Evolutionary conservation across 495 filamentous ascomycete species (phyloP).

Genomic region (Tuber melanosporum): DNA sequence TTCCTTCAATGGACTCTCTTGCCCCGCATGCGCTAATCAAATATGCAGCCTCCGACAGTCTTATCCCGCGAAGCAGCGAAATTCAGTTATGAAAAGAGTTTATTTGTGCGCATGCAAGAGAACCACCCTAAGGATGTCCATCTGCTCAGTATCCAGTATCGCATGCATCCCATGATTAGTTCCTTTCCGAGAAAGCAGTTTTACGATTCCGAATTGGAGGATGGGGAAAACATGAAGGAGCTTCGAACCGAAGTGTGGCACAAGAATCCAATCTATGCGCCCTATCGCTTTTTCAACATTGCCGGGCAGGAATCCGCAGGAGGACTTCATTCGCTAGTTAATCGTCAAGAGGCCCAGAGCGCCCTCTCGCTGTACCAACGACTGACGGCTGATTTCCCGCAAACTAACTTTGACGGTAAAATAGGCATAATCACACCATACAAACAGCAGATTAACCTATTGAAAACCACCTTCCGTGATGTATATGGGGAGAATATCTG

Average conservation of each 20-base stretch:
- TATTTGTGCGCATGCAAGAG: constrained; percentile 95
- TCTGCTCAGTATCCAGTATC: constrained; percentile 90
- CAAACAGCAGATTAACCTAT: constrained; percentile 78
- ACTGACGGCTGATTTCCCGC: constrained; percentile 62
- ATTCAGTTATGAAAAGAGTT: constrained; percentile 93
- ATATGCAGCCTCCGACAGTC: constrained; percentile 68
- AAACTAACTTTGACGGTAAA: constrained; percentile 67
- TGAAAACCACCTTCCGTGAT: constrained; percentile 63
- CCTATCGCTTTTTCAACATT: constrained; percentile 97
- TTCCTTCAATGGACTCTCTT: background rate
- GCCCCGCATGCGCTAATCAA: background rate
- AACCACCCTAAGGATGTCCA: constrained; percentile 88
- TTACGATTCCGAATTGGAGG: constrained; percentile 78
- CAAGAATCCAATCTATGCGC: constrained; percentile 66
- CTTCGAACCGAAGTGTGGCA: constrained; percentile 80
- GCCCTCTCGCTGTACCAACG: constrained; percentile 78
- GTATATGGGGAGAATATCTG: constrained; percentile 69
- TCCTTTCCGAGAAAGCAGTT: constrained; percentile 81
- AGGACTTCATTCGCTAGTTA: constrained; percentile 77
- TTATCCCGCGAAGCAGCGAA: constrained; percentile 84
- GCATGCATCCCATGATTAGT: constrained; percentile 97
- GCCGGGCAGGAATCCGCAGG: constrained; percentile 75
- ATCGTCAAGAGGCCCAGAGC: constrained; percentile 74
- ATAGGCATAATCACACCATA: constrained; percentile 97
- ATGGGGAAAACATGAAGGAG: constrained; percentile 73